phyloP scores from a whole-genome alignment of 179 eudicot species.

The Drosera spatulata region DNA sequence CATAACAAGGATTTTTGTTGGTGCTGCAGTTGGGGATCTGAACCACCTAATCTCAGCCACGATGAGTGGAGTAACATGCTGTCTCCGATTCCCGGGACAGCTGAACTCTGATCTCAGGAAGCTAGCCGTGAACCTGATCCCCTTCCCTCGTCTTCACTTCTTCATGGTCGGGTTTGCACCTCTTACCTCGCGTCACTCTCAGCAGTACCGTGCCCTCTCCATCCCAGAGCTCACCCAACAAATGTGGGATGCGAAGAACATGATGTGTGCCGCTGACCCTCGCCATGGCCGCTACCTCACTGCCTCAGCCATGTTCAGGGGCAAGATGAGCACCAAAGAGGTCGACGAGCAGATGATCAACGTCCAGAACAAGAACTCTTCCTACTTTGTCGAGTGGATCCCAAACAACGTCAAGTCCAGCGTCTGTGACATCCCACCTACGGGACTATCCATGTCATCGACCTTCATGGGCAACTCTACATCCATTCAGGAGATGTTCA shows the following conservation, averaged over 20 bases:
- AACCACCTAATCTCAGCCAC: constrained; percentile 72
- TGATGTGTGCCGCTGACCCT: too few species aligned
- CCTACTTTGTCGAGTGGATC: constrained; percentile 15
- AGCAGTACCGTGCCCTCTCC: constrained; percentile 32
- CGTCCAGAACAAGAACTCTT: too few species aligned
- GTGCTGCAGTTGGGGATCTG: constrained; percentile 57
- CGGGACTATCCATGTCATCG: constrained; percentile 64
- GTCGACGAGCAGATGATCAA: too few species aligned
- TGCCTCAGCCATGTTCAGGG: too few species aligned
- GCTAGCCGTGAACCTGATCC: constrained; percentile 75
- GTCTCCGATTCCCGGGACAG: constrained; percentile 75
- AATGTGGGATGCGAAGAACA: constrained; percentile 27
- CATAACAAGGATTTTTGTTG: neutral
- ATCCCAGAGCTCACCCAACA: constrained; percentile 42
- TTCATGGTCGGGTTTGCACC: constrained; percentile 32
- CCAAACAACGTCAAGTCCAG: constrained; percentile 85
- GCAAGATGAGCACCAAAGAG: too few species aligned
- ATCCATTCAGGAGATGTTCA: constrained; percentile 30
- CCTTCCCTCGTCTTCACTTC: constrained; percentile 70
- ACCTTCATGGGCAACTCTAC: constrained; percentile 60
- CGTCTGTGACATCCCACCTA: constrained; percentile 72
- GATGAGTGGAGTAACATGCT: constrained; percentile 74
- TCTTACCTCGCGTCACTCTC: constrained; percentile 46
- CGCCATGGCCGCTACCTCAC: too few species aligned
- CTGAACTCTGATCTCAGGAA: constrained; percentile 73